phyloP scores from a whole-genome alignment of 768 basidiomycete genomes.

The Lentinula boryana region DNA sequence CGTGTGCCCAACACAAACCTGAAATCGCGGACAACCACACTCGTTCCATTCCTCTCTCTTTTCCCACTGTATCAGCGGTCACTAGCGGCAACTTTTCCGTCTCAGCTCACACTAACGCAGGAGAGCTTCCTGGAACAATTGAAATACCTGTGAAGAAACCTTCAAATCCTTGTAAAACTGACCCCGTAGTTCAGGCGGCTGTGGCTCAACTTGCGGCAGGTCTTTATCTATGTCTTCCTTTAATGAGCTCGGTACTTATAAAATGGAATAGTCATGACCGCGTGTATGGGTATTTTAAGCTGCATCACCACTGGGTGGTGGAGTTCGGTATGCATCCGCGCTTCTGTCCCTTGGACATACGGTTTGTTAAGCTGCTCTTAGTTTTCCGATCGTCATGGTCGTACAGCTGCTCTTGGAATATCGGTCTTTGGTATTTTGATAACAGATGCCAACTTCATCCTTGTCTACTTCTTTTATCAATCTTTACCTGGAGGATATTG shows the following conservation, averaged over 20 bases:
- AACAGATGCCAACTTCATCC: slow-evolving; percentile 60
- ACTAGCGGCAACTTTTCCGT: not conserved
- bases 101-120: not conserved
- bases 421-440: slow-evolving; percentile 54
- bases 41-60: not conserved
- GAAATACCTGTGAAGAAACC: not conserved
- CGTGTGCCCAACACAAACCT: slow-evolving; percentile 62
- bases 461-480: slow-evolving; percentile 54
- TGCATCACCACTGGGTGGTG: slow-evolving; percentile 84
- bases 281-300: slow-evolving; percentile 64
- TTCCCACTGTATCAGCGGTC: not conserved
- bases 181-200: slow-evolving; percentile 69
- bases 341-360: not conserved
- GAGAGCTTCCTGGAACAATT: not conserved
- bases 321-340: slow-evolving; percentile 56
- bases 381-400: slow-evolving; percentile 76
- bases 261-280: slow-evolving; percentile 44
- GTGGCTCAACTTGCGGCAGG: slow-evolving; percentile 63
- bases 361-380: slow-evolving; percentile 16
- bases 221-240: slow-evolving; percentile 2
- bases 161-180: slow-evolving; percentile 45
- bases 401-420: slow-evolving; percentile 59
- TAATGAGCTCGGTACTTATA: not conserved
- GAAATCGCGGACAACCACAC: slow-evolving; percentile 32
- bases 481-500: slow-evolving; percentile 77